Percentiles rank a stretch among this genome's conserved stretches.
phyloP scores from a whole-genome alignment of 2,329 filamentous ascomycete species.

The Sporothrix protearum region DNA sequence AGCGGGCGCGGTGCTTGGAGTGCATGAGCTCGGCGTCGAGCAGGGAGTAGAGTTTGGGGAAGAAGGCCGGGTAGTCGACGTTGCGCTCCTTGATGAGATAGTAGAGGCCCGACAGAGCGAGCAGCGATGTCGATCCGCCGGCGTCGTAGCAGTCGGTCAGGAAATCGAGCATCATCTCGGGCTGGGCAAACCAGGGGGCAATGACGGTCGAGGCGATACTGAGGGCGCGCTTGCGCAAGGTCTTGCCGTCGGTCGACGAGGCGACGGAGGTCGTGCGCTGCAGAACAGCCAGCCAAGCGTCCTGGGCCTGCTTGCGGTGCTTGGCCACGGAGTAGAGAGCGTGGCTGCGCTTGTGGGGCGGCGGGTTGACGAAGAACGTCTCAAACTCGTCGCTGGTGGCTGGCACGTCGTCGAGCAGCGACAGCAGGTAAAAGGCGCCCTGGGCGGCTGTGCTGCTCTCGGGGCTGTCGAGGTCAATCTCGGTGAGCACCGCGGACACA shows the following conservation, averaged over 20 bases:
- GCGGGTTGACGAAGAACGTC: constrained; percentile 60
- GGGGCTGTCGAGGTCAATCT: constrained; percentile 28
- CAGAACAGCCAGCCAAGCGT: constrained; percentile 80
- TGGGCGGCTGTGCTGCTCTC: constrained; percentile 27
- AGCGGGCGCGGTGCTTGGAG: constrained; percentile 88
- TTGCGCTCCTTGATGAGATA: constrained; percentile 92
- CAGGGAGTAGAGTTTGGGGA: constrained; percentile 87
- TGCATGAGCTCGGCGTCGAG: constrained; percentile 83
- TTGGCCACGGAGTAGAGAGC: constrained; percentile 61
- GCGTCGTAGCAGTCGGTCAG: constrained; percentile 88
- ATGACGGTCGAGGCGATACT: constrained; percentile 72
- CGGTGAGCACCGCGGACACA: constrained; percentile 41
- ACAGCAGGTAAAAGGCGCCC: constrained; percentile 59
- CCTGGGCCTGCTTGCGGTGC: constrained; percentile 77
- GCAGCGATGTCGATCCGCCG: constrained; percentile 79
- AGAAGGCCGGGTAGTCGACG: constrained; percentile 93
- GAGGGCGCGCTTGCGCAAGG: constrained; percentile 76
- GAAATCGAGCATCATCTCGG: constrained; percentile 92
- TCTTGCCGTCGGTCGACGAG: constrained; percentile 50
- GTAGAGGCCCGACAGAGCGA: constrained; percentile 89
- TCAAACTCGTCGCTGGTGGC: constrained; percentile 62
- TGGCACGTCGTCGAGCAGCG: constrained; percentile 67
- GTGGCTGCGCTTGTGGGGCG: constrained; percentile 65
- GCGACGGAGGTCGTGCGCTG: constrained; percentile 52
- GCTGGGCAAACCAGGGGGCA: constrained; percentile 82